Conservation (phyloP, 108 stramenopile genomes). For the Cyclostephanos tholiformis region DNA sequence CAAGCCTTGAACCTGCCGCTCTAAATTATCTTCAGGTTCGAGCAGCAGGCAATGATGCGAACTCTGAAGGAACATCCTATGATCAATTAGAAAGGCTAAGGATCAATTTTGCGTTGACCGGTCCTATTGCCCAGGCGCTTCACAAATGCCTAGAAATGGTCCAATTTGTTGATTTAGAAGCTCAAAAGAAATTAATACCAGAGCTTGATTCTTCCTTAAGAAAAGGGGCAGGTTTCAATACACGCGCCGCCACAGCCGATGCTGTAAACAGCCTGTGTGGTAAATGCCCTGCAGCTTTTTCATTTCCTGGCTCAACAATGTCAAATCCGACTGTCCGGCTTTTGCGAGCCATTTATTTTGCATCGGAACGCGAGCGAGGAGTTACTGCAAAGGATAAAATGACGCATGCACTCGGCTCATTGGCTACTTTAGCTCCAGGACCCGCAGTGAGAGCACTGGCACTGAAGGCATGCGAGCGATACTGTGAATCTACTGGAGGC, state of each 20-base stretch:
- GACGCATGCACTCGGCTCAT: slow-evolving; percentile 68
- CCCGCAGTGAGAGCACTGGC: slow-evolving; percentile 58
- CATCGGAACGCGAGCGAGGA: slow-evolving; percentile 76
- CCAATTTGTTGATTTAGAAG: slow-evolving; percentile 36
- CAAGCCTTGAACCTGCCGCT: slow-evolving; percentile 81
- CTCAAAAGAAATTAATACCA: slow-evolving; percentile 67
- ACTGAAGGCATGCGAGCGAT: slow-evolving; percentile 67
- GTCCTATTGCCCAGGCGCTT: slow-evolving; percentile 75
- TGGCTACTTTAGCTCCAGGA: slow-evolving; percentile 69
- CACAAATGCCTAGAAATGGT: slow-evolving; percentile 80
- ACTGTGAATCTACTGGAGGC: slow-evolving; percentile 53
- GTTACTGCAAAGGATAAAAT: slow-evolving; percentile 71
- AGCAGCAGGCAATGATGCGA: slow-evolving; percentile 55
- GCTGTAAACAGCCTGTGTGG: slow-evolving; percentile 65
- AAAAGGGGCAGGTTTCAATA: slow-evolving; percentile 71
- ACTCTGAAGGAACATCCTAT: slow-evolving; percentile 54
- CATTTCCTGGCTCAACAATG: slow-evolving; percentile 56
- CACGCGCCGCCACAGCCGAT: slow-evolving; percentile 83
- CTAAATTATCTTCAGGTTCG: slow-evolving; percentile 81
- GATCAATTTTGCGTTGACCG: slow-evolving; percentile 70
- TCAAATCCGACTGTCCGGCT: slow-evolving; percentile 75
- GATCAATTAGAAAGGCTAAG: slow-evolving; percentile 72
- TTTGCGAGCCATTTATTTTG: slow-evolving; percentile 81
- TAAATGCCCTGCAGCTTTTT: slow-evolving; percentile 72
- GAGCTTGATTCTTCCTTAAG: slow-evolving; percentile 47